Conservation (phyloP, 805 yeast genomes). For the Brettanomyces nanus region DNA sequence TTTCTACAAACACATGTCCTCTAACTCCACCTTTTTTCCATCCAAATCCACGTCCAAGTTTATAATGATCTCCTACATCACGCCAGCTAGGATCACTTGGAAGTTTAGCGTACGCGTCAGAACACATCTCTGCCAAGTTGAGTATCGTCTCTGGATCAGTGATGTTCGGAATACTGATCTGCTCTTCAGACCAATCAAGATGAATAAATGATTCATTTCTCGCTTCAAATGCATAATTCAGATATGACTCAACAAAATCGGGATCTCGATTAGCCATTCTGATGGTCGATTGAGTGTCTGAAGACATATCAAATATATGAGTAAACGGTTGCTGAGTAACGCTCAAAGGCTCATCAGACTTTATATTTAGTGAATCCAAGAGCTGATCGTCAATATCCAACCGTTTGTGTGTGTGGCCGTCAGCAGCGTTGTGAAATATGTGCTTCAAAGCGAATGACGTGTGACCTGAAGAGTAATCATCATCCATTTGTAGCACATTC, state of each 20-base stretch:
- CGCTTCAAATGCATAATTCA: constrained; percentile 43
- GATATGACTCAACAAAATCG: constrained; percentile 56
- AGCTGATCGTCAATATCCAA: constrained; percentile 13
- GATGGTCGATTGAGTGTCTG: constrained; percentile 6
- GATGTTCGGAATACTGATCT: constrained; percentile 61
- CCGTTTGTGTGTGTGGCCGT: constrained; percentile 36
- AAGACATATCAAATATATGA: neutral
- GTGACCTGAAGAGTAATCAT: too few species aligned
- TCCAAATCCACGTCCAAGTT: constrained; percentile 58
- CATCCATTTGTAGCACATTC: too few species aligned
- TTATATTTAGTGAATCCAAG: neutral
- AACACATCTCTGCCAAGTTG: constrained; percentile 73
- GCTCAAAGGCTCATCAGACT: neutral
- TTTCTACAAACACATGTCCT: constrained; percentile 77
- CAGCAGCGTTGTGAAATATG: constrained; percentile 54
- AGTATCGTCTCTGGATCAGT: constrained; percentile 67
- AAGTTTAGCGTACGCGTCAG: constrained; percentile 79
- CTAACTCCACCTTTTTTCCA: constrained; percentile 83
- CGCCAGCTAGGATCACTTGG: constrained; percentile 84
- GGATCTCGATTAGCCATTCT: constrained; percentile 45
- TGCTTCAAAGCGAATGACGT: constrained; percentile 38
- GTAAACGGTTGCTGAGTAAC: neutral
- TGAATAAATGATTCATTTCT: constrained; percentile 29
- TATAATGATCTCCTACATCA: constrained; percentile 42
- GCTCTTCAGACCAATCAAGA: constrained; percentile 58